These are phyloP conservation scores for Coniochaeta sp. DNA, from an alignment of 2,329 filamentous ascomycete species.

Conservation along the genomic window DNA sequence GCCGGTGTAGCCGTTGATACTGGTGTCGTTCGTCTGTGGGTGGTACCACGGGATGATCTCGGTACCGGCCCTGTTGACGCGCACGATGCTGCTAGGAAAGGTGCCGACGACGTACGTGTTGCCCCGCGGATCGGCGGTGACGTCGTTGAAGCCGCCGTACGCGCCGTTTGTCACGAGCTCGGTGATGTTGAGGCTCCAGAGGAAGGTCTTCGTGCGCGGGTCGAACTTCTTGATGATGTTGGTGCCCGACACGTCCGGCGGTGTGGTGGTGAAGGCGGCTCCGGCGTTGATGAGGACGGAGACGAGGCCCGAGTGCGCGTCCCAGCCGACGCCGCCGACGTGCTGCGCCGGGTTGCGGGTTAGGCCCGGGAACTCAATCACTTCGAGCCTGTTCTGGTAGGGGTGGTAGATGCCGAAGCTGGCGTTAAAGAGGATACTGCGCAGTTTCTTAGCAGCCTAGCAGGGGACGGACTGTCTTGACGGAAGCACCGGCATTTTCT, in stretches of 20 bases:
- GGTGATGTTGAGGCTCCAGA: slow-evolving; percentile 14
- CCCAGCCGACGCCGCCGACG: slow-evolving; percentile 12
- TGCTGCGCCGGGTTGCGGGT: slow-evolving; percentile 10
- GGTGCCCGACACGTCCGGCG: slow-evolving; percentile 11
- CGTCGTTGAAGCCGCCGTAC: slow-evolving; percentile 24
- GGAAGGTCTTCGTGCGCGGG: slow-evolving; percentile 8
- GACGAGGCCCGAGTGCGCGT: slow-evolving; percentile 9
- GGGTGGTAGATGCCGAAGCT: slow-evolving; percentile 15
- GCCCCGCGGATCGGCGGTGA: slow-evolving; percentile 25
- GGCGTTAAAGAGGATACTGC: slow-evolving; percentile 13
- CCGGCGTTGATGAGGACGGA: slow-evolving; percentile 12
- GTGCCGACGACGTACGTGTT: slow-evolving; percentile 31
- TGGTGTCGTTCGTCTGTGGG: too few species aligned
- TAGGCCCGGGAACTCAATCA: slow-evolving; percentile 11
- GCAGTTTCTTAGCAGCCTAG: too few species aligned
- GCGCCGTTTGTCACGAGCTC: slow-evolving; percentile 9
- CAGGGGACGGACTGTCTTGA: too few species aligned
- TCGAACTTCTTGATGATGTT: slow-evolving; percentile 16
- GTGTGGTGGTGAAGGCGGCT: slow-evolving; percentile 11
- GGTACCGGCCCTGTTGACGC: slow-evolving; percentile 21
- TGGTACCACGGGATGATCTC: slow-evolving; percentile 24
- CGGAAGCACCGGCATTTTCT: background rate
- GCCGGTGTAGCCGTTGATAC: too few species aligned
- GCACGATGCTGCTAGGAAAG: slow-evolving; percentile 28
- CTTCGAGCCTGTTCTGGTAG: slow-evolving; percentile 9